Percentiles rank a stretch among this genome's conserved stretches.
phyloP scores from a whole-genome alignment of 495 filamentous ascomycete genomes.

The Neurospora tetrasperma region DNA sequence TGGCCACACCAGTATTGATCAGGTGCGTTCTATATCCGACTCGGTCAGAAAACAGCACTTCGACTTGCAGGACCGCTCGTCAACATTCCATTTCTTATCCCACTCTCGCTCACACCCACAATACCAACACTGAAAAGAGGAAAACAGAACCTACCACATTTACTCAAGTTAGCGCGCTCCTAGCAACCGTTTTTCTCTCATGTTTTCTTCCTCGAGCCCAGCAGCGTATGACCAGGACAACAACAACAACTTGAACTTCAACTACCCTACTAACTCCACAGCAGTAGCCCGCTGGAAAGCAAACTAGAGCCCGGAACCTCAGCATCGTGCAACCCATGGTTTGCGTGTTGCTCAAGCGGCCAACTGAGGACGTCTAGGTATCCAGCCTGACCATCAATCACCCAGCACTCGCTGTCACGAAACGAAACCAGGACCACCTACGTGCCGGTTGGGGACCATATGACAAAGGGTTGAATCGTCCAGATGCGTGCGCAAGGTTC shows the following conservation, averaged over 20 bases:
- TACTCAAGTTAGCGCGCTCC: neutral
- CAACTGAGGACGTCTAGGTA: neutral
- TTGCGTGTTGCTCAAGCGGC: neutral
- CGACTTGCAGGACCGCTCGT: neutral
- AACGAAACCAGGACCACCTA: neutral
- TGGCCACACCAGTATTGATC: neutral
- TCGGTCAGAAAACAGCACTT: neutral
- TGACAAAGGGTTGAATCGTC: neutral
- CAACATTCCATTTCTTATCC: neutral
- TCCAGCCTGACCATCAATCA: neutral
- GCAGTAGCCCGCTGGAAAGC: neutral
- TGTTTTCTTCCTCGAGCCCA: neutral
- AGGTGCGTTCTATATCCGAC: neutral
- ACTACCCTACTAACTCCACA: neutral
- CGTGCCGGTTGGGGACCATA: neutral
- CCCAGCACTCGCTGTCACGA: neutral
- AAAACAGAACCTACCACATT: neutral
- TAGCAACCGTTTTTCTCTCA: neutral
- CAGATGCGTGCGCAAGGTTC: neutral
- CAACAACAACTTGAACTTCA: neutral
- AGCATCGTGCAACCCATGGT: neutral
- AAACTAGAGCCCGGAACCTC: neutral
- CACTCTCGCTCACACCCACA: constrained; percentile 6
- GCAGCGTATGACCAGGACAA: neutral
- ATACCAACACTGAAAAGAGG: constrained; percentile 5